phyloP scores from a whole-genome alignment of 2,329 filamentous ascomycete genomes.

The Botryotinia calthae region DNA sequence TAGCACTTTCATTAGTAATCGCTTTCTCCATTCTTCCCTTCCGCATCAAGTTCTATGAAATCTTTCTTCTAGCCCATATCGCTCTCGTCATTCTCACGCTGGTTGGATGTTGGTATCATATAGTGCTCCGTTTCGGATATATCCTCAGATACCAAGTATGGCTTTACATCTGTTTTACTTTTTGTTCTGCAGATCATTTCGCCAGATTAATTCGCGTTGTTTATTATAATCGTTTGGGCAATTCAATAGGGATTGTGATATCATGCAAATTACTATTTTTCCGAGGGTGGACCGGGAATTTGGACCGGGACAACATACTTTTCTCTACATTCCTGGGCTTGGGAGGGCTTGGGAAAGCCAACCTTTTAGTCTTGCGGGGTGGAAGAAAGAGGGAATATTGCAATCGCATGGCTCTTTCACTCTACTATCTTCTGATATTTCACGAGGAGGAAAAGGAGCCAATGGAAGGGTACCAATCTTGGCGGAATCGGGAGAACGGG shows the following conservation, averaged over 20 bases:
- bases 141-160: conserved; percentile 41
- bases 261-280: conserved; percentile 1
- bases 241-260: not conserved
- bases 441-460: too few relatives aligned
- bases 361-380: too few relatives aligned
- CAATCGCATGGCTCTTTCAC: too few relatives aligned
- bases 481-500: too few relatives aligned
- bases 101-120: conserved; percentile 37
- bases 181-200: conserved; percentile 49
- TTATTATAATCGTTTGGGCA: not conserved
- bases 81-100: conserved; percentile 22
- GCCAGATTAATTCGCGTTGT: conserved; percentile 42
- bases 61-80: conserved; percentile 24
- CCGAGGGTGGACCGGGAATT: not conserved
- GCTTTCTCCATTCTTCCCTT: conserved; percentile 40
- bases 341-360: too few relatives aligned
- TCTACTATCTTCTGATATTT: too few relatives aligned
- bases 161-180: conserved; percentile 42
- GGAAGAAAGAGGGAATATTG: too few relatives aligned
- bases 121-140: conserved; percentile 33
- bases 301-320: too few relatives aligned
- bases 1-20: conserved; percentile 7
- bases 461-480: too few relatives aligned
- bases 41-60: conserved; percentile 36
- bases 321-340: too few relatives aligned